A percentile compares a stretch with the other conserved stretches of the same genome.
phyloP scores from a whole-genome alignment of 2,329 filamentous ascomycete species.

The Leptodontidium sp. region DNA sequence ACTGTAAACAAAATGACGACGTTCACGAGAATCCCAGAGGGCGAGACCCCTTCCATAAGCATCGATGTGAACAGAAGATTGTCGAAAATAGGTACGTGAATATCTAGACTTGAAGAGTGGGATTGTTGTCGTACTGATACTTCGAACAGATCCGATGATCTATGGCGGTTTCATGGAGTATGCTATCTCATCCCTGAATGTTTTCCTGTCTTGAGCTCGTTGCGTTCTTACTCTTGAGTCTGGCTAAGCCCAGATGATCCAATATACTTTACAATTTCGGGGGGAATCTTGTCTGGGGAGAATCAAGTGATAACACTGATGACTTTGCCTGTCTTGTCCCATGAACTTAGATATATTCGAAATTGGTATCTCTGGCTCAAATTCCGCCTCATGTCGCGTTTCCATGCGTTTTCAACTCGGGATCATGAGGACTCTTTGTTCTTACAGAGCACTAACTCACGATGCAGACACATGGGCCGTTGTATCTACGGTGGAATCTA shows the following conservation, averaged over 20 bases:
- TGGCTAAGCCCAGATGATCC: neutral
- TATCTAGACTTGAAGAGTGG: neutral
- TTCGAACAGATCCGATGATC: slow-evolving; percentile 69
- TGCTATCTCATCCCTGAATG: slow-evolving; percentile 45
- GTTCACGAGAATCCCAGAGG: slow-evolving; percentile 72
- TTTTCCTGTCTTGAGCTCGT: neutral
- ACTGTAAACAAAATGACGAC: slow-evolving; percentile 70
- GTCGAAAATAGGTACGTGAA: slow-evolving; percentile 64
- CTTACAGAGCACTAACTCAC: slow-evolving; percentile 11
- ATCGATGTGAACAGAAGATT: slow-evolving; percentile 71
- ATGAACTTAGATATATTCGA: no score
- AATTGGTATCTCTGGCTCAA: neutral
- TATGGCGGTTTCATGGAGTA: slow-evolving; percentile 88
- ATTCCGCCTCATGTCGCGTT: neutral
- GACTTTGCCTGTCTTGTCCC: neutral
- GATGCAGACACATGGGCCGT: slow-evolving; percentile 79
- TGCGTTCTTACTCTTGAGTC: neutral
- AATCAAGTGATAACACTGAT: neutral
- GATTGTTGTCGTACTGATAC: slow-evolving; percentile 20
- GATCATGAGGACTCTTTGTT: neutral
- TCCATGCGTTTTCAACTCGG: neutral
- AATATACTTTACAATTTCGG: neutral
- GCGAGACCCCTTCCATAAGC: slow-evolving; percentile 68
- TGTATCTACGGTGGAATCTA: slow-evolving; percentile 91
- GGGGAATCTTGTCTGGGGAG: neutral